These are phyloP conservation scores for Chlamydomonas applanata DNA, from an alignment of 139 green algal species.

Conservation along the genomic window DNA sequence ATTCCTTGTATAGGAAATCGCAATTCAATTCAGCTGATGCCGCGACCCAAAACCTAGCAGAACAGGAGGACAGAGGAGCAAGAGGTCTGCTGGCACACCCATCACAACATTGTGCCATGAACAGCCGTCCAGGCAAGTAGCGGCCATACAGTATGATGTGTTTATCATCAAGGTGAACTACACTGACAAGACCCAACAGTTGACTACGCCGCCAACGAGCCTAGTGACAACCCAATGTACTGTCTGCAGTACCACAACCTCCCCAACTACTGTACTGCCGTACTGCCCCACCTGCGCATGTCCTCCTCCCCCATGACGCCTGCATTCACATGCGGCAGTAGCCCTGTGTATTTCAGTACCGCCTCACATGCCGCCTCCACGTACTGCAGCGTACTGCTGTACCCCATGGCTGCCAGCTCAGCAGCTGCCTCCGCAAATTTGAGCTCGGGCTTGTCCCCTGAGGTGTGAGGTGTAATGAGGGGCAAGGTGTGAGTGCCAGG, in stretches of 20 bases:
- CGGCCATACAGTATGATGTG: too few relatives aligned
- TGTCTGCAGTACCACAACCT: not conserved
- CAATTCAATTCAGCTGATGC: too few relatives aligned
- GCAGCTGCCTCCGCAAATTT: constrained; percentile 59
- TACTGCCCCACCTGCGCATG: constrained; percentile 20
- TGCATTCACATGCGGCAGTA: constrained; percentile 88
- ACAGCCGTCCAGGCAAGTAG: too few relatives aligned
- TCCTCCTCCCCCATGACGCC: constrained; percentile 59
- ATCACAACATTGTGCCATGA: too few relatives aligned
- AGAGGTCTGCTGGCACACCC: too few relatives aligned
- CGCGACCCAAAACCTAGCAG: too few relatives aligned
- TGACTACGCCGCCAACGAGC: too few relatives aligned
- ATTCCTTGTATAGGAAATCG: too few relatives aligned
- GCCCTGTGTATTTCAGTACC: constrained; percentile 53
- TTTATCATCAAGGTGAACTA: too few relatives aligned
- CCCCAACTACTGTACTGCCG: not conserved
- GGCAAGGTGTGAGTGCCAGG: not conserved
- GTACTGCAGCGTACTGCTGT: constrained; percentile 73
- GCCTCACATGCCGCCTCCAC: constrained; percentile 51
- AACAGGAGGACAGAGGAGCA: too few relatives aligned
- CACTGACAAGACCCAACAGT: too few relatives aligned
- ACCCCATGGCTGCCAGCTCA: constrained; percentile 72
- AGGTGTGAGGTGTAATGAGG: not conserved
- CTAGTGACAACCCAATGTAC: too few relatives aligned
- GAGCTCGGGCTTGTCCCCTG: constrained; percentile 86